These are phyloP conservation scores for Chrysoporthe deuterocubensis DNA, from an alignment of 2,329 filamentous ascomycete species.

Conservation along the genomic window DNA sequence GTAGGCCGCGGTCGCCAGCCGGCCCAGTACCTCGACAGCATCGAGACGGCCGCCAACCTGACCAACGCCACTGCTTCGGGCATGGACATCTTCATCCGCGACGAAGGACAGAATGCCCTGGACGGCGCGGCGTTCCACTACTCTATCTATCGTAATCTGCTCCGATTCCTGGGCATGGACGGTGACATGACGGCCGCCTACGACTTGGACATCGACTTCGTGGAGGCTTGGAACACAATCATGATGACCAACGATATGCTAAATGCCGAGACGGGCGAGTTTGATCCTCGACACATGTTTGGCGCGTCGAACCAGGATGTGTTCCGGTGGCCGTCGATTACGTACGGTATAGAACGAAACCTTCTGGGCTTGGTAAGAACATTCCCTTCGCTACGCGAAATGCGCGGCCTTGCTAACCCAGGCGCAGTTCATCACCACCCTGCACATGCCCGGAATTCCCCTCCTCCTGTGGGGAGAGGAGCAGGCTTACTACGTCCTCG, in stretches of 20 bases:
- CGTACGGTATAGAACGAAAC: slow-evolving; percentile 60
- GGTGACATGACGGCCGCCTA: slow-evolving; percentile 38
- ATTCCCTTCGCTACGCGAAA: no score
- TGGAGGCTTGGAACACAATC: slow-evolving; percentile 59
- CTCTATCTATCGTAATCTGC: slow-evolving; percentile 37
- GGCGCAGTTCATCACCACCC: slow-evolving; percentile 58
- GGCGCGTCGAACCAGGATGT: slow-evolving; percentile 70
- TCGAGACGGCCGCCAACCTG: slow-evolving; percentile 29
- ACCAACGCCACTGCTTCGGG: slow-evolving; percentile 28
- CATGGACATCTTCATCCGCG: slow-evolving; percentile 53
- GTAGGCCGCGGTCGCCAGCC: slow-evolving; percentile 53
- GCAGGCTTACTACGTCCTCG: slow-evolving; percentile 66
- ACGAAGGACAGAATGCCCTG: slow-evolving; percentile 54
- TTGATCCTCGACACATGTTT: slow-evolving; percentile 68
- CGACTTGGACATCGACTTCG: slow-evolving; percentile 43
- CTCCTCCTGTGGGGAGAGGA: slow-evolving; percentile 67
- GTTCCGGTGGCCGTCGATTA: slow-evolving; percentile 65
- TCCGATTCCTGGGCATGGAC: slow-evolving; percentile 39
- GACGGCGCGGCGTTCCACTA: slow-evolving; percentile 50
- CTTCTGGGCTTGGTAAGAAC: slow-evolving; percentile 47
- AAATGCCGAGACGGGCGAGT: slow-evolving; percentile 62
- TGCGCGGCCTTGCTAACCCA: not conserved
- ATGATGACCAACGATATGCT: slow-evolving; percentile 62
- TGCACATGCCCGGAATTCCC: slow-evolving; percentile 42
- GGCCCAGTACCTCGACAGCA: slow-evolving; percentile 28